phyloP scores from a whole-genome alignment of 2,329 filamentous ascomycete species.

The Aspergillus udagawae region DNA sequence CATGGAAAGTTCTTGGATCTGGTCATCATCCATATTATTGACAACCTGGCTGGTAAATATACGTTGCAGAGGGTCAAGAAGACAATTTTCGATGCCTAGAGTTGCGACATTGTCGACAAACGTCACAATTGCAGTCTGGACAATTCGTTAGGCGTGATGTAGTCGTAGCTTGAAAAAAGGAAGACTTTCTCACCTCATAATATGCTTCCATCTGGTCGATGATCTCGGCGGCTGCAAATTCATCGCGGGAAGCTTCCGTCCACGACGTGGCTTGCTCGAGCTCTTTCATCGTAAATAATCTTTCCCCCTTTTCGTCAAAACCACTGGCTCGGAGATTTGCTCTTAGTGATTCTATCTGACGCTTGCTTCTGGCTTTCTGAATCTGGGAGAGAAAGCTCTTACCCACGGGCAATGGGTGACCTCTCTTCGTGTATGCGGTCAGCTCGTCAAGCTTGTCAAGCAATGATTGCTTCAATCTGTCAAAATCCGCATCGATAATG shows the following conservation, averaged over 20 bases:
- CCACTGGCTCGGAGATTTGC: not conserved
- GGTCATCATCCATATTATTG: slow-evolving; percentile 30
- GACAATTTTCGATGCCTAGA: slow-evolving; percentile 48
- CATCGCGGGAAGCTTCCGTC: slow-evolving; percentile 9
- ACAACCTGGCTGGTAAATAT: slow-evolving; percentile 42
- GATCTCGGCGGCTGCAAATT: slow-evolving; percentile 38
- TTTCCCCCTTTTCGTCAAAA: not conserved
- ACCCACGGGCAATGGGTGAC: slow-evolving; percentile 21
- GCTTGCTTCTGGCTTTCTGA: slow-evolving; percentile 2
- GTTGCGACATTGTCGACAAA: slow-evolving; percentile 49
- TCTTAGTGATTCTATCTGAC: slow-evolving; percentile 6
- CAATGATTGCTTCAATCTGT: slow-evolving; percentile 14
- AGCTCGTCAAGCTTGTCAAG: slow-evolving; percentile 22
- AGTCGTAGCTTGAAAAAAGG: not conserved
- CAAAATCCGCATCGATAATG: slow-evolving; percentile 21
- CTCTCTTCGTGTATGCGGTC: slow-evolving; percentile 15
- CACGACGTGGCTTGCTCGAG: not conserved
- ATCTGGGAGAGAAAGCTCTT: slow-evolving; percentile 12
- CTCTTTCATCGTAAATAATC: not conserved
- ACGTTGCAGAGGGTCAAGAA: slow-evolving; percentile 39
- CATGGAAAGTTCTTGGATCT: slow-evolving; percentile 37
- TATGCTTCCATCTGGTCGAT: slow-evolving; percentile 43
- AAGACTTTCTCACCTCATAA: slow-evolving; percentile 16
- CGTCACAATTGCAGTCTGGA: slow-evolving; percentile 33
- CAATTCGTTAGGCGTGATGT: not conserved